phyloP scores from a whole-genome alignment of 192 early-diverging fungal genomes.

The Piromyces finnis region DNA sequence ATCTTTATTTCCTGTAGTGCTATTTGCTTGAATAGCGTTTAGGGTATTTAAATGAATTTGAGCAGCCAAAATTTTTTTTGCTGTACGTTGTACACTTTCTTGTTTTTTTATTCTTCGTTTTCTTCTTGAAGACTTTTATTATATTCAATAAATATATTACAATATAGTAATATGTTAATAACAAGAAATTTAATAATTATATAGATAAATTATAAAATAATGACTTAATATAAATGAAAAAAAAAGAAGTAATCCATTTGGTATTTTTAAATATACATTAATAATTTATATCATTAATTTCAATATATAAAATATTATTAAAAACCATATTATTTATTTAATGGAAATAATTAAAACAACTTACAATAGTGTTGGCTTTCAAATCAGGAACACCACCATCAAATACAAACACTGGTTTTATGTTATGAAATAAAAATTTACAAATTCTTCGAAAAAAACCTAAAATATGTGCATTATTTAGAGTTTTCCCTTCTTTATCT shows the following conservation, averaged over 20 bases:
- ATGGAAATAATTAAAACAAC: background rate
- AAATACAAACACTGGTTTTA: slow-evolving; percentile 93
- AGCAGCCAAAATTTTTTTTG: slow-evolving; percentile 61
- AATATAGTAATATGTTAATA: no score
- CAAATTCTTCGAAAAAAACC: slow-evolving; percentile 90
- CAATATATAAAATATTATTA: no score
- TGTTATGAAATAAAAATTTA: slow-evolving; percentile 76
- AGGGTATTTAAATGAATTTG: slow-evolving; percentile 60
- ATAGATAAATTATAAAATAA: no score
- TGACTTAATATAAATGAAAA: no score
- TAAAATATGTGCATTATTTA: slow-evolving; percentile 69
- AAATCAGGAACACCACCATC: slow-evolving; percentile 79
- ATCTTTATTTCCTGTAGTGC: no score
- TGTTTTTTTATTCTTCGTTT: slow-evolving; percentile 9
- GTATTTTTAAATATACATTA: no score
- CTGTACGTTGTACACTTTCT: slow-evolving; percentile 48
- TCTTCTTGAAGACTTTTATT: slow-evolving; percentile 22
- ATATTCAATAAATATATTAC: no score
- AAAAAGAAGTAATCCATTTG: no score
- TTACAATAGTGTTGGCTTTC: slow-evolving; percentile 55
- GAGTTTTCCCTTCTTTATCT: slow-evolving; percentile 63
- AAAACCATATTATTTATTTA: background rate
- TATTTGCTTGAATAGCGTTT: slow-evolving; percentile 1
- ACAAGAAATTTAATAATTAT: no score
- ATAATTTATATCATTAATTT: no score